Percentiles rank a stretch among this genome's conserved stretches.
Evolutionary conservation across 2,329 filamentous ascomycete genomes (phyloP).

Genomic region (Talaromyces sp.): DNA sequence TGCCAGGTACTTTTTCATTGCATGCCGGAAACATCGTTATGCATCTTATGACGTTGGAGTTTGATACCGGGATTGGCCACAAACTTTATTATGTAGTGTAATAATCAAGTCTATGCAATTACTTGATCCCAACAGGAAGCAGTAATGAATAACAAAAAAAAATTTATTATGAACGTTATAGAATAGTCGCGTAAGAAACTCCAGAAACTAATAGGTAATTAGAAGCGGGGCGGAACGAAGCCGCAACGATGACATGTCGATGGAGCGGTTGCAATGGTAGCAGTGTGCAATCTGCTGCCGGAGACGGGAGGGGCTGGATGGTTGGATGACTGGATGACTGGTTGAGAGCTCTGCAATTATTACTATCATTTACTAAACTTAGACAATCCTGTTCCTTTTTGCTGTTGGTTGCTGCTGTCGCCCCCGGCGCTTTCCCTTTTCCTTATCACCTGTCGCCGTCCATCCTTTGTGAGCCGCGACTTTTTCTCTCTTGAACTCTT

Average conservation of each 20-base stretch:
- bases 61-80: neutral
- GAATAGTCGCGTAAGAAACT: too few relatives aligned
- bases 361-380: too few relatives aligned
- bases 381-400: neutral
- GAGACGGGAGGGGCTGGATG: neutral
- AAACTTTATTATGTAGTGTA: neutral
- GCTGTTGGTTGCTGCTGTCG: neutral
- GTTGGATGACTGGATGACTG: too few relatives aligned
- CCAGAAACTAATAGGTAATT: too few relatives aligned
- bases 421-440: neutral
- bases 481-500: neutral
- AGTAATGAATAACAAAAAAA: too few relatives aligned
- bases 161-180: too few relatives aligned
- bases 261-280: constrained; percentile 1
- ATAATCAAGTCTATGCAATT: neutral
- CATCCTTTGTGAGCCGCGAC: neutral
- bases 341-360: neutral
- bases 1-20: neutral
- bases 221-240: neutral
- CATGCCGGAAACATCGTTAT: neutral
- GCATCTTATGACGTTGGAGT: neutral
- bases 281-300: neutral
- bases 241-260: neutral
- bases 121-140: too few relatives aligned
- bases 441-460: neutral